These are phyloP conservation scores for Corymbia citriodora DNA, from an alignment of 441 rosid species.

Conservation along the genomic window DNA sequence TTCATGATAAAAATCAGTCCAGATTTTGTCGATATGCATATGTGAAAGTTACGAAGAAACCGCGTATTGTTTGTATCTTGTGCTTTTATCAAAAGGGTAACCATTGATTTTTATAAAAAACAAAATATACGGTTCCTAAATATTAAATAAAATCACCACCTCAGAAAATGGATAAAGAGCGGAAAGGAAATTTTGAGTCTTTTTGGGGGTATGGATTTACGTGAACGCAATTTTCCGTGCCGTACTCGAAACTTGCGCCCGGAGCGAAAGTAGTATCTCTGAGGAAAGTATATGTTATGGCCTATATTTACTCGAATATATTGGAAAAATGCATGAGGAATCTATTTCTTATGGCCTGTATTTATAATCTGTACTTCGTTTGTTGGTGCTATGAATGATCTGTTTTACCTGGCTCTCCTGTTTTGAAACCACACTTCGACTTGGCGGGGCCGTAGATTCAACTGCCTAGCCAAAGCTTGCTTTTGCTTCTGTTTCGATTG, in stretches of 20 bases:
- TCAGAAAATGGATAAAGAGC: not conserved
- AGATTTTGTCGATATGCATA: not conserved
- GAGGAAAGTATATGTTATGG: not conserved
- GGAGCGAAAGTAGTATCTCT: not conserved
- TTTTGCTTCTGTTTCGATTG: constrained; percentile 37
- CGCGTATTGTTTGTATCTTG: not conserved
- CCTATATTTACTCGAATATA: not conserved
- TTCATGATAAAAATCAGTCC: not conserved
- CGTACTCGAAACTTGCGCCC: not conserved
- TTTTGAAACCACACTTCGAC: constrained; percentile 81
- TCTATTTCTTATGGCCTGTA: not conserved
- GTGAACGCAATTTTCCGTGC: not conserved
- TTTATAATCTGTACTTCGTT: not conserved
- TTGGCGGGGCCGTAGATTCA: constrained; percentile 58
- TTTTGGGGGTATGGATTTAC: not conserved
- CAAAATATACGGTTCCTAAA: not conserved
- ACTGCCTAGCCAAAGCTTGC: constrained; percentile 58
- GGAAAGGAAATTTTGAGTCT: not conserved
- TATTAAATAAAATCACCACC: not conserved
- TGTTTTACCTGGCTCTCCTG: constrained; percentile 56
- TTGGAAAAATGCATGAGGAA: not conserved
- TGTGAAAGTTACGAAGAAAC: not conserved
- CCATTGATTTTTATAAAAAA: not conserved
- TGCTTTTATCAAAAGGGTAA: not conserved
- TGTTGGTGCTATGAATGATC: not conserved